A percentile compares a stretch with the other conserved stretches of the same genome.
phyloP scores from a whole-genome alignment of 2,329 filamentous ascomycete species.

The Neofusicoccum ribis region DNA sequence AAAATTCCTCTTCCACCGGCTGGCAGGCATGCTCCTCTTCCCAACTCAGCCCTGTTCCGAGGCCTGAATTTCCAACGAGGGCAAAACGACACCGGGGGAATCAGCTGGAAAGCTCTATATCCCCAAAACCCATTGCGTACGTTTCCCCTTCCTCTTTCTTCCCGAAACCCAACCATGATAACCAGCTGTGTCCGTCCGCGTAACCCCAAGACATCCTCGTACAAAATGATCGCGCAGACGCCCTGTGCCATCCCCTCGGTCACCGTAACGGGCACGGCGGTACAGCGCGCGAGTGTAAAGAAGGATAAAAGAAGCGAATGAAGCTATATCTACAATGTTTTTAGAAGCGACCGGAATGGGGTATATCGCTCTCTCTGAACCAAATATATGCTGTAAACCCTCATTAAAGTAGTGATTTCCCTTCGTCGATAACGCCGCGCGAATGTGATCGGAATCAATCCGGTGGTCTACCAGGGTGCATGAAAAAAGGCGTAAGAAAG shows the following conservation, averaged over 20 bases:
- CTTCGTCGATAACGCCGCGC: background rate
- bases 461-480: constrained; percentile 9
- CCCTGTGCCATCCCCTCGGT: background rate
- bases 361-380: constrained; percentile 17
- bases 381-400: constrained; percentile 10
- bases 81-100: background rate
- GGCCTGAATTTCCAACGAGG: background rate
- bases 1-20: background rate
- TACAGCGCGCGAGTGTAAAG: background rate
- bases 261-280: constrained; percentile 6
- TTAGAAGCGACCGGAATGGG: constrained; percentile 17
- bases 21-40: background rate
- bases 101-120: constrained; percentile 1
- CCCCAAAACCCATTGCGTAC: background rate
- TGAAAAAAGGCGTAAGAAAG: constrained; percentile 9
- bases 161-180: background rate
- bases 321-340: constrained; percentile 14
- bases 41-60: background rate
- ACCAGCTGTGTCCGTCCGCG: background rate
- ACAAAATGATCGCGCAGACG: background rate
- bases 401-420: constrained; percentile 15
- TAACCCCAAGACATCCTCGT: background rate
- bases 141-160: background rate
- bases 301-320: constrained; percentile 10
- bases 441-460: constrained; percentile 2